These are phyloP conservation scores for Extremus antarcticus DNA, from an alignment of 495 filamentous ascomycete genomes.

Conservation along the genomic window DNA sequence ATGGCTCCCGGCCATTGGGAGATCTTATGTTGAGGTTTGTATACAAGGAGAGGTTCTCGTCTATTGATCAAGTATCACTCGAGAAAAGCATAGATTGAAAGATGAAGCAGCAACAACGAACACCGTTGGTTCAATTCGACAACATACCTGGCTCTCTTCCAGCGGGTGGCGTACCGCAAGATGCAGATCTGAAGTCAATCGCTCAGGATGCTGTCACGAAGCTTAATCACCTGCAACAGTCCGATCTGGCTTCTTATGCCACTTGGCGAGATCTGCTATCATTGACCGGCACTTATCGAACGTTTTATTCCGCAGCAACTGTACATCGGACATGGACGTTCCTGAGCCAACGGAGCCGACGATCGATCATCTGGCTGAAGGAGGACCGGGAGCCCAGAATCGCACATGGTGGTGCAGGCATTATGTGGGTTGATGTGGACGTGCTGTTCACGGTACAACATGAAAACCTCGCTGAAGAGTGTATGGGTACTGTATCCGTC, in stretches of 20 bases:
- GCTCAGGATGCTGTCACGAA: conserved; percentile 5
- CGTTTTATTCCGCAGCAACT: conserved; percentile 14
- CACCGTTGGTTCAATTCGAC: conserved; percentile 6
- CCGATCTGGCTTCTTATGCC: conserved; percentile 14
- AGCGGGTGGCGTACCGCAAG: neutral
- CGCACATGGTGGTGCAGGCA: neutral
- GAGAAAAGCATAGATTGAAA: no score
- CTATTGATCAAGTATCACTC: no score
- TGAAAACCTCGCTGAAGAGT: neutral
- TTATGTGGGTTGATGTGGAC: conserved; percentile 11
- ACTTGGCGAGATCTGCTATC: conserved; percentile 25
- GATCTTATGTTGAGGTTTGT: no score
- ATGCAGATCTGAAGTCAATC: neutral
- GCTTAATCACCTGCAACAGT: conserved; percentile 12
- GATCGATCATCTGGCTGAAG: neutral
- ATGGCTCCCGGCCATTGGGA: no score
- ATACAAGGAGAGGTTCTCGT: no score
- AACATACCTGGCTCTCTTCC: conserved; percentile 14
- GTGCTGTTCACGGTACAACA: neutral
- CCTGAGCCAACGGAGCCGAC: conserved; percentile 2
- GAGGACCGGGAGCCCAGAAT: neutral
- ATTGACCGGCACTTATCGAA: conserved; percentile 27
- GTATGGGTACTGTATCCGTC: conserved; percentile 7
- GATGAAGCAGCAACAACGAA: neutral
- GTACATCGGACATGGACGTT: conserved; percentile 3